These are phyloP conservation scores for Neofusicoccum sp. DNA, from an alignment of 2,329 filamentous ascomycete genomes.

Conservation along the genomic window DNA sequence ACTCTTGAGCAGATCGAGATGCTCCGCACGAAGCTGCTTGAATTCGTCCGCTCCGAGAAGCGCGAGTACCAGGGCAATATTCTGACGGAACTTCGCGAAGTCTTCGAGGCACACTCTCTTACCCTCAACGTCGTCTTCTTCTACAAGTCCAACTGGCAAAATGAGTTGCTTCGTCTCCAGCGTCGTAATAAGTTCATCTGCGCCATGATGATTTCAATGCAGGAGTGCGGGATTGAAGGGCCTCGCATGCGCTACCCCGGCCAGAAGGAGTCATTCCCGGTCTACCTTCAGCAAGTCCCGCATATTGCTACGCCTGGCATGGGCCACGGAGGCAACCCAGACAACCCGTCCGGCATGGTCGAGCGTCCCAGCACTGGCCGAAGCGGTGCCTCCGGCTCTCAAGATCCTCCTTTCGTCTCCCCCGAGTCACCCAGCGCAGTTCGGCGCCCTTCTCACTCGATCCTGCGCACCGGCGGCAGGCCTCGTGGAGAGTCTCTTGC, in stretches of 20 bases:
- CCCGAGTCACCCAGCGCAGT: constrained; percentile 20
- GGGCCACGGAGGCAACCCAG: constrained; percentile 47
- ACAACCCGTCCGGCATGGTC: constrained; percentile 43
- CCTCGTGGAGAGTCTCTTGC: constrained; percentile 60
- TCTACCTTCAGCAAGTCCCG: constrained; percentile 61
- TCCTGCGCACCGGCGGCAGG: constrained; percentile 57
- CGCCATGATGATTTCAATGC: constrained; percentile 84
- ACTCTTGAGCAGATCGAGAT: constrained; percentile 79
- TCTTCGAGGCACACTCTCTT: constrained; percentile 82
- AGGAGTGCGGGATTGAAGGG: constrained; percentile 81
- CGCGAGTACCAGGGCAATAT: constrained; percentile 87
- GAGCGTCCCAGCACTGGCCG: constrained; percentile 23
- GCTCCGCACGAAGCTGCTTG: constrained; percentile 76
- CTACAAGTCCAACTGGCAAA: constrained; percentile 97
- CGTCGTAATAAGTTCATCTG: constrained; percentile 94
- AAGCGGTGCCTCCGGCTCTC: constrained; percentile 30
- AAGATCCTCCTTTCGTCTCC: constrained; percentile 47
- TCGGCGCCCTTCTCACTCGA: constrained; percentile 36
- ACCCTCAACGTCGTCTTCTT: constrained; percentile 94
- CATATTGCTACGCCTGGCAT: constrained; percentile 47
- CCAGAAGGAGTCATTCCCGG: constrained; percentile 66
- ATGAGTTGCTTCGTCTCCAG: constrained; percentile 85
- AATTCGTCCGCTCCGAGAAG: constrained; percentile 83
- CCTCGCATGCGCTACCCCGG: constrained; percentile 74
- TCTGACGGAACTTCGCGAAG: constrained; percentile 77